A percentile compares a stretch with the other conserved stretches of the same genome.
phyloP scores from a whole-genome alignment of 805 yeast species.

The Saccharomyces mikatae region DNA sequence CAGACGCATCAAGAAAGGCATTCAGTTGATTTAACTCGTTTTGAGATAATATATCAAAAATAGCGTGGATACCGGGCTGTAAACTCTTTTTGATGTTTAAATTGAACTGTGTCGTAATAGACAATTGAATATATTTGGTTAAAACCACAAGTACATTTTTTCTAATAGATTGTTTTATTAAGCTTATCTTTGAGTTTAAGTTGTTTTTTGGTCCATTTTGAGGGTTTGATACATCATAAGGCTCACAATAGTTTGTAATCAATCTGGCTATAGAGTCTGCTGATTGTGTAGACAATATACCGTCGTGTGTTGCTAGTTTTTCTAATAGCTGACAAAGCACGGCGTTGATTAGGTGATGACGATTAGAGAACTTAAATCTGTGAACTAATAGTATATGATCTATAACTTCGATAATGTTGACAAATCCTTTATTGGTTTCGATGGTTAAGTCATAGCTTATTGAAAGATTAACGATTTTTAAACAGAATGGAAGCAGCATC shows the following conservation, averaged over 20 bases:
- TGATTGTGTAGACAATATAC: conserved; percentile 26
- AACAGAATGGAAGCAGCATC: conserved; percentile 34
- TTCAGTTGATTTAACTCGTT: conserved; percentile 57
- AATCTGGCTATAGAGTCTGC: conserved; percentile 50
- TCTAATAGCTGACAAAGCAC: conserved; percentile 45
- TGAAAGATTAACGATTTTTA: conserved; percentile 2
- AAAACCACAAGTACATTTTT: conserved; percentile 54
- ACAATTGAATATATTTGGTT: conserved; percentile 47
- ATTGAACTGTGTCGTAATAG: conserved; percentile 43
- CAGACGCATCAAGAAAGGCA: conserved; percentile 57
- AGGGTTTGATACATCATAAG: conserved; percentile 31
- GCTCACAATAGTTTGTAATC: conserved; percentile 66
- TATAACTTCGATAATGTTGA: conserved; percentile 39
- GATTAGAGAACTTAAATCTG: conserved; percentile 57
- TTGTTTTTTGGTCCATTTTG: conserved; percentile 28
- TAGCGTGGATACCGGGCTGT: conserved; percentile 46
- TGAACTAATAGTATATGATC: conserved; percentile 61
- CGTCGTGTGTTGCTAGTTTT: conserved; percentile 28
- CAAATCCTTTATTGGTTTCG: conserved; percentile 29
- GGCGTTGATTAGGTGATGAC: conserved; percentile 59
- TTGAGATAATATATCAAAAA: conserved; percentile 63
- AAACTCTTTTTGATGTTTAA: conserved; percentile 41
- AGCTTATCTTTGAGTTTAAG: conserved; percentile 47
- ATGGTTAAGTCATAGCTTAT: background rate
- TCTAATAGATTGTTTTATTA: conserved; percentile 54